Conservation (phyloP, 148 eudicot genomes). For the Limonium bicolor region DNA sequence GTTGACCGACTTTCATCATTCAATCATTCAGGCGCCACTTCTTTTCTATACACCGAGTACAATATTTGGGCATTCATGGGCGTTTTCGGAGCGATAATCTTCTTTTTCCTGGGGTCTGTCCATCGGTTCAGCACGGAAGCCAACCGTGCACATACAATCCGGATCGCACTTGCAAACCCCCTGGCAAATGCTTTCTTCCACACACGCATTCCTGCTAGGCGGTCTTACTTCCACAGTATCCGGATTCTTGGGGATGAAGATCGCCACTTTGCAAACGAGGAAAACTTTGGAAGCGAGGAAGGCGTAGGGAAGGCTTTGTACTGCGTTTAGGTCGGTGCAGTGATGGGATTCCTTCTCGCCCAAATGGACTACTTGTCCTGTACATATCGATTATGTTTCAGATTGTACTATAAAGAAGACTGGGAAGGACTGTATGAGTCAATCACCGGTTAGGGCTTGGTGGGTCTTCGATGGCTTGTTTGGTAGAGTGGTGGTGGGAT, state of each 20-base stretch:
- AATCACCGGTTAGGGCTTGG: slow-evolving; percentile 90
- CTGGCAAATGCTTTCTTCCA: slow-evolving; percentile 49
- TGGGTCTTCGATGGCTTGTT: slow-evolving; percentile 87
- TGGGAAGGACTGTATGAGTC: slow-evolving; percentile 67
- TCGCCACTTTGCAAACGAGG: slow-evolving; percentile 62
- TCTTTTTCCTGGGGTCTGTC: slow-evolving; percentile 52
- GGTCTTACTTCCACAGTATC: slow-evolving; percentile 38
- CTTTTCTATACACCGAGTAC: slow-evolving; percentile 45
- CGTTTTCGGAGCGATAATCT: slow-evolving; percentile 41
- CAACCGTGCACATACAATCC: slow-evolving; percentile 30
- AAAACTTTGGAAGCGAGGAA: slow-evolving; percentile 51
- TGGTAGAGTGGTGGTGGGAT: slow-evolving; percentile 91
- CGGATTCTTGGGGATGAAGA: slow-evolving; percentile 61
- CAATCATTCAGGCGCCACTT: slow-evolving; percentile 42
- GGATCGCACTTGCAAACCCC: slow-evolving; percentile 36
- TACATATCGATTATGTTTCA: slow-evolving; percentile 38
- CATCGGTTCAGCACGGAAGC: slow-evolving; percentile 40
- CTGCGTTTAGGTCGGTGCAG: slow-evolving; percentile 60
- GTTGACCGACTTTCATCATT: background rate
- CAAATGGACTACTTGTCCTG: slow-evolving; percentile 39
- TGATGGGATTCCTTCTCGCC: slow-evolving; percentile 71
- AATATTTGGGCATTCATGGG: slow-evolving; percentile 44
- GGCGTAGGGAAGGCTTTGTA: slow-evolving; percentile 51
- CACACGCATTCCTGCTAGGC: slow-evolving; percentile 41
- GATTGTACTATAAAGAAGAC: slow-evolving; percentile 52